Evolutionary conservation across 257 asterid species (phyloP), one percentile per base, ranked within the genome.

Genomic region (Echites panduratus): DNA sequence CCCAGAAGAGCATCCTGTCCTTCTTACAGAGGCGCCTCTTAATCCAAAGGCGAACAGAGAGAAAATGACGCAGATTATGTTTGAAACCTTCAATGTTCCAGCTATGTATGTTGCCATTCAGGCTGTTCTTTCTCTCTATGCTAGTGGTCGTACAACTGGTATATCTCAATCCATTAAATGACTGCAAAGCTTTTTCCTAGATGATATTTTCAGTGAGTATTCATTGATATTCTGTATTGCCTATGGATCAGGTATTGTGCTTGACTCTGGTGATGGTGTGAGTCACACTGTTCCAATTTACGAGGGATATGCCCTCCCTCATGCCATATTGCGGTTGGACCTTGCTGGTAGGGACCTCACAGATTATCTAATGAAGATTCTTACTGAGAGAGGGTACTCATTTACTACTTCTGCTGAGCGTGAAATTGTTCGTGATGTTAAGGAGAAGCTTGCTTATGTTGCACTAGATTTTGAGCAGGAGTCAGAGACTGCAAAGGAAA

Each of bases 101-200:
- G 85, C 87, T 71, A 83, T 83, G 87, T 83, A 83, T 41, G 87
- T 83, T 10, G 83, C 87, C 45, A 83, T 83, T 19, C 87, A 83
- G 74, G 87, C 87, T 26, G 87, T 83, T 63, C 87, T 83, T 59
- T 83, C 87, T 73, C 83, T 83, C 10, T 83, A 83, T 61, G 87
- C 87, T 53, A 83, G 87, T 78, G 87, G 87, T 7, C 87, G 85
- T 73, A 83, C 87, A 72, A 83, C 87, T 56, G 87, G 87, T 83
- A 57, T 38, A 72, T 72, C 8, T 49, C 45, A 66, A 54, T 41
- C 9, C 11, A 40, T 27, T 43, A 4, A 20, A 22, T 10, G 1
- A 40, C 45, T 43, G 52, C 9, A 27, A 54, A 9, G 16, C 1
- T 56, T 27, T n/a, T 27, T 20, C 20, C 20, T 56, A 49, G 29